Evolutionary conservation across 768 basidiomycete genomes (phyloP), one percentile per base, ranked within the genome.

Genomic region (Steccherinum ochraceum): DNA sequence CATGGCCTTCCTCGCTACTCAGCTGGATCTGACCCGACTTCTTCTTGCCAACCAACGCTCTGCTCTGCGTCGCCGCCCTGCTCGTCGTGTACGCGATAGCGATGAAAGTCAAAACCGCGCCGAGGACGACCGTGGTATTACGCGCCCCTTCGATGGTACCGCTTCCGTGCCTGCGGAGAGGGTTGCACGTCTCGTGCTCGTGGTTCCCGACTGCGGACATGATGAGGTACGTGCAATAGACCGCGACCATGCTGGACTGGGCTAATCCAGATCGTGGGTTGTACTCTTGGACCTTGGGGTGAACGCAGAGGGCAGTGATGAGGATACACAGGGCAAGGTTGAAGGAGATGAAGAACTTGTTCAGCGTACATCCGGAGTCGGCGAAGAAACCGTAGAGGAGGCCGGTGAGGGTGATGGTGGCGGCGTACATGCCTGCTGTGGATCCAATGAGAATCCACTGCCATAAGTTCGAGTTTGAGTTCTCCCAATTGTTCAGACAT

Each of bases 41-140:
- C 69, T 80, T 86, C 52, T 74, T 83, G 2, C 93, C 94, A 0
- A 88, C 86, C 20, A 99, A 70, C 5, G 93, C 95, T 52, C 89
- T 83, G 60, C 89, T 91, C 68, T 95, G 93, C 0, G 96, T 99
- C 10, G 96, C 96, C 4, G 96, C 96, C 46, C 95, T 78, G 21
- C 86, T 89, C 0, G 96, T 98, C 24, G 94, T 97, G 64, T 97
- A 99, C 5, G 96, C 95, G 58, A 99, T 96, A 3, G 96, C 94
- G 43, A 98, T 69, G 81, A 99, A 99, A 0, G 96, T 99, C 69
- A 99, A 96, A 11, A 92, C 66, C 5, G 91, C 96, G 24, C 96
- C 96, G 41, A 97, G 75, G 23, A 97, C 73, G 43, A 96, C 82
- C 2, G 90, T 86, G 5, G 92, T 93, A 30, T 83, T 92, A 53